phyloP scores from a whole-genome alignment of 257 asterid genomes.

The Solanum stenotomum region DNA sequence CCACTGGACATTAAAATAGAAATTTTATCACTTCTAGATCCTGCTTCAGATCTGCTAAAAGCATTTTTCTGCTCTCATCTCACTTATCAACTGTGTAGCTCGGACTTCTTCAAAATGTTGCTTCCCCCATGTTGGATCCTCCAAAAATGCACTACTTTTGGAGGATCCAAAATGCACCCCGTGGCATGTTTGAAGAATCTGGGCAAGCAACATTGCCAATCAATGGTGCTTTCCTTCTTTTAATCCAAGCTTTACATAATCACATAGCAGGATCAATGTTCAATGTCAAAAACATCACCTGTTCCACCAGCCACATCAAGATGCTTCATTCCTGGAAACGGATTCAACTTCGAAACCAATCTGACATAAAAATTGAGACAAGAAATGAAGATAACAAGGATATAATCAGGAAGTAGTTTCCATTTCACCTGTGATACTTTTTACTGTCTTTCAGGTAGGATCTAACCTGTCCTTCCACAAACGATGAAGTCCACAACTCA shows the following conservation, averaged over 20 bases:
- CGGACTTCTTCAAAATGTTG: background rate
- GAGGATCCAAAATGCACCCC: background rate
- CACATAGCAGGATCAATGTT: background rate
- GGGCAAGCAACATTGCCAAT: background rate
- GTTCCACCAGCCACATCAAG: constrained; percentile 99
- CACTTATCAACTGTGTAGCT: background rate
- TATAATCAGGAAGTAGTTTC: background rate
- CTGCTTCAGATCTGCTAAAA: background rate
- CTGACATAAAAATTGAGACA: constrained; percentile 17
- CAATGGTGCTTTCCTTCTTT: background rate
- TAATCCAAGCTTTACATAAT: background rate
- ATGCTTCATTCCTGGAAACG: constrained; percentile 95
- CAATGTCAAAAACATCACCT: constrained; percentile 28
- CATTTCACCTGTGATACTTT: background rate
- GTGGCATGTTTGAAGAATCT: background rate
- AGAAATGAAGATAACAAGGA: background rate
- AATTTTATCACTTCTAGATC: background rate
- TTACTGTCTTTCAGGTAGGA: background rate
- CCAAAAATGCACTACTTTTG: background rate
- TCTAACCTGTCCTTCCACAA: constrained; percentile 87
- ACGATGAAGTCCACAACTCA: constrained; percentile 90
- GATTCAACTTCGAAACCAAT: constrained; percentile 76
- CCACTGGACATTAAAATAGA: background rate
- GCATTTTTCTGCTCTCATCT: background rate
- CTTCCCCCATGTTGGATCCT: background rate